phyloP scores from a whole-genome alignment of 768 basidiomycete genomes.

The Mycena metata region DNA sequence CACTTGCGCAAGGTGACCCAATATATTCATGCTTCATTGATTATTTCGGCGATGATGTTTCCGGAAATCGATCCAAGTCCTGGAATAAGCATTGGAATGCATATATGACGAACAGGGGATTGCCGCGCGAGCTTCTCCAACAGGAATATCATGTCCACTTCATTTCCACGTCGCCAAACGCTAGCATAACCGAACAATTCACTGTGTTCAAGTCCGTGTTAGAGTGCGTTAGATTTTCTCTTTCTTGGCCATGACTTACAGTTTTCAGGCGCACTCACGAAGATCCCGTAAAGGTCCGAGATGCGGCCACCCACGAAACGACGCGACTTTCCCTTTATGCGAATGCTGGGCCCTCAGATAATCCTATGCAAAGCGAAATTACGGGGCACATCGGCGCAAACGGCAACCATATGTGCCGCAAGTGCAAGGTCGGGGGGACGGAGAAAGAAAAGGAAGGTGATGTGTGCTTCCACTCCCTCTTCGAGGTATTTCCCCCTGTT shows the following conservation, averaged over 20 bases:
- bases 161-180: too few species aligned
- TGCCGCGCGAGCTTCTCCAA: constrained; percentile 51
- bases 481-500: too few species aligned
- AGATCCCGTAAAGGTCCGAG: constrained; percentile 28
- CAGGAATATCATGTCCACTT: constrained; percentile 57
- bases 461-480: too few species aligned
- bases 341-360: constrained; percentile 47
- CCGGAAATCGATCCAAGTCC: constrained; percentile 58
- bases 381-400: too few species aligned
- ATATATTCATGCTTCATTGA: too few species aligned
- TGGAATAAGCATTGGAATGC: constrained; percentile 63
- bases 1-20: constrained; percentile 46
- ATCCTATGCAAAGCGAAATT: too few species aligned
- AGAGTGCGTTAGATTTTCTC: constrained; percentile 33
- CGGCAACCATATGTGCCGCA: too few species aligned
- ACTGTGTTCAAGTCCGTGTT: constrained; percentile 44
- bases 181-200: constrained; percentile 54
- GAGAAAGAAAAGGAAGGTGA: too few species aligned
- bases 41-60: constrained; percentile 58
- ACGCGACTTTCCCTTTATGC: constrained; percentile 1
- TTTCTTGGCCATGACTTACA: too few species aligned
- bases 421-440: too few species aligned
- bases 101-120: constrained; percentile 53
- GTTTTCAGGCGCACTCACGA: background rate
- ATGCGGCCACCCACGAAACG: constrained; percentile 8